Base-by-base conservation (phyloP, 2,329 filamentous ascomycete species). In the Paraphaeosphaeria sporulosa region DNA sequence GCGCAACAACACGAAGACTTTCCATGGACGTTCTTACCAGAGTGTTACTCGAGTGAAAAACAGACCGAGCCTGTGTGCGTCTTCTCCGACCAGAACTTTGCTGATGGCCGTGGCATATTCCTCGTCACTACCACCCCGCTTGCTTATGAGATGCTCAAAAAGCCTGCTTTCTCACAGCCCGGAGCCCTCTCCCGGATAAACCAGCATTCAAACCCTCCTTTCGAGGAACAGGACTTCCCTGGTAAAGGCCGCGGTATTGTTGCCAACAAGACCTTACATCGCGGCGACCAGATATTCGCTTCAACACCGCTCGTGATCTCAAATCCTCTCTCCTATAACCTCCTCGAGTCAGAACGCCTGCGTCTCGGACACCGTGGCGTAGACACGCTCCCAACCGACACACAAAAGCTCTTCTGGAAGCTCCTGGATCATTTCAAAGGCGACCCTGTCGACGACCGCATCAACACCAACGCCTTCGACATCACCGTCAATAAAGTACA, bases 381-480 rank as follows among this genome's bases (percentile, higher is more conserved):
- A 0, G 69, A 64, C 1, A 69, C 63, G 0, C 66, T 77, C 0
- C 74, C 75, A 0, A 5, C 61, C 3, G 43, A 58, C 0, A 68
- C 73, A 0, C 61, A 70, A 36, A 34, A 44, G 0, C 42, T 59
- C 1, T 76, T 76, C 60, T 76, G 74, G 75, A 61, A 52, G 12
- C 69, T 76, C 0, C 64, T 74, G 15, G 71, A 69, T 19, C 75
- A 73, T 53, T 68, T 68, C 62, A 66, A 71, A n/a, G 68, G 62
- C 36, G 72, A 77, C 51, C 61, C 66, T 7, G 66, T 76, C 30
- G 72, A 76, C 10, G 73, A 75, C 57, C 65, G 74, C 40, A 71
- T 77, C 60, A 72, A 73, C 40, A 77, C 75, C 23, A 77, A 77
- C 58, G 72, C 75, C 44, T 77, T 76, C 52, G 72, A 76, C 49